These are phyloP conservation scores for Rachicladosporium sp. DNA, from an alignment of 2,329 filamentous ascomycete species.

Conservation along the genomic window DNA sequence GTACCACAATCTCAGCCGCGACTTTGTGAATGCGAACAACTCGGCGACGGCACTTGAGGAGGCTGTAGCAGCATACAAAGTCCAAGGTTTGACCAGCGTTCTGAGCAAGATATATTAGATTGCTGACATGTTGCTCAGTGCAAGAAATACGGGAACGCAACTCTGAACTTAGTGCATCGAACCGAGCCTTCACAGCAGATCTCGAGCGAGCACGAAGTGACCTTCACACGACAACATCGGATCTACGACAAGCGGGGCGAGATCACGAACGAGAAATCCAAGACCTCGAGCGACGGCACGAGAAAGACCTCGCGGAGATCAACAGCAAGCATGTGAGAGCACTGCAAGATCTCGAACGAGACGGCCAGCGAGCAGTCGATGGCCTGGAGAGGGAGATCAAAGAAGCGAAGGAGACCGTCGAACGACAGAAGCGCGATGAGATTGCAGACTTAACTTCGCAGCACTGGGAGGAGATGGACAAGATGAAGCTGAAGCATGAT, in stretches of 20 bases:
- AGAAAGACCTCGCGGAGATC: slow-evolving; percentile 15
- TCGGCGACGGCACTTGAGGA: slow-evolving; percentile 62
- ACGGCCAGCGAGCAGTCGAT: slow-evolving; percentile 44
- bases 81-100: slow-evolving; percentile 46
- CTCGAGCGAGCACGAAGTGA: slow-evolving; percentile 34
- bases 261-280: slow-evolving; percentile 22
- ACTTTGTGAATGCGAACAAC: slow-evolving; percentile 56
- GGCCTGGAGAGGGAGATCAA: slow-evolving; percentile 40
- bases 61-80: slow-evolving; percentile 60
- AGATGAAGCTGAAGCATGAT: slow-evolving; percentile 50
- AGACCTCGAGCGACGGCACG: slow-evolving; percentile 18
- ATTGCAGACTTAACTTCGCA: slow-evolving; percentile 45
- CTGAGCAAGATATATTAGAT: neutral
- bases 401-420: slow-evolving; percentile 31
- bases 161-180: slow-evolving; percentile 36
- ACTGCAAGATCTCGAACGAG: slow-evolving; percentile 14
- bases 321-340: slow-evolving; percentile 18
- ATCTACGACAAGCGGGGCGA: slow-evolving; percentile 19
- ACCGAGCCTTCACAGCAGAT: slow-evolving; percentile 51
- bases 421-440: slow-evolving; percentile 37
- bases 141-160: slow-evolving; percentile 16
- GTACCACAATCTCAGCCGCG: slow-evolving; percentile 58
- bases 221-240: slow-evolving; percentile 20
- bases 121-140: slow-evolving; percentile 1
- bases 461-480: slow-evolving; percentile 57